phyloP scores from a whole-genome alignment of 2,329 filamentous ascomycete genomes.

The Pseudomassariella vexata region DNA sequence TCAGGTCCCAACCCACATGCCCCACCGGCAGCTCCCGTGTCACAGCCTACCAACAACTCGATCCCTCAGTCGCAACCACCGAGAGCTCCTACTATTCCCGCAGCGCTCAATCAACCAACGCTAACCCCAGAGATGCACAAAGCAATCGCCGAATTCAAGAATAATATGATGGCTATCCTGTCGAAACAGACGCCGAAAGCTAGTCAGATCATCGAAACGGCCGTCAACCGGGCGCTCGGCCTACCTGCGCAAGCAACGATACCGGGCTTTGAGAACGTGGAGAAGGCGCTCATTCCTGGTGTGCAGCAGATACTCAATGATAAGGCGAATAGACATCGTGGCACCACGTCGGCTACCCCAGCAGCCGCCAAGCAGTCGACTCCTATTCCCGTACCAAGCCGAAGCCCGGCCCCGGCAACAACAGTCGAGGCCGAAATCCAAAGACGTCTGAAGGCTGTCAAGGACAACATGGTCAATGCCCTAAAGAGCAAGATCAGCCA shows the following conservation, averaged over 20 bases:
- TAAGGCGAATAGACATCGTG: slow-evolving; percentile 17
- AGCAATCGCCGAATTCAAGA: slow-evolving; percentile 21
- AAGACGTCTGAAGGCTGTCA: slow-evolving; percentile 20
- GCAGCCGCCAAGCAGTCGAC: slow-evolving; percentile 11
- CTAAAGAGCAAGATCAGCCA: slow-evolving; percentile 22
- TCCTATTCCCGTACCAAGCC: slow-evolving; percentile 14
- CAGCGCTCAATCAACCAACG: no score
- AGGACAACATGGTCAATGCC: slow-evolving; percentile 22
- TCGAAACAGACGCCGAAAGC: slow-evolving; percentile 22
- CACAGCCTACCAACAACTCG: slow-evolving; percentile 10
- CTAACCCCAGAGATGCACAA: slow-evolving; percentile 22
- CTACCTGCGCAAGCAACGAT: slow-evolving; percentile 17
- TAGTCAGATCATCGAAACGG: slow-evolving; percentile 22
- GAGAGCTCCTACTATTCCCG: no score
- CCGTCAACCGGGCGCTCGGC: slow-evolving; percentile 22
- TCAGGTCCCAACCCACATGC: slow-evolving; percentile 12
- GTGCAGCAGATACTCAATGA: slow-evolving; percentile 23
- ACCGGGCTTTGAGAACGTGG: slow-evolving; percentile 20
- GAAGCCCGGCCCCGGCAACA: slow-evolving; percentile 16
- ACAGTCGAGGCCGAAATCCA: slow-evolving; percentile 22
- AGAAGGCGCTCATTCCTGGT: slow-evolving; percentile 20
- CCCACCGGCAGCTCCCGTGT: slow-evolving; percentile 11
- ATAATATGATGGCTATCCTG: slow-evolving; percentile 21
- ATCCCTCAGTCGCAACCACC: slow-evolving; percentile 3
- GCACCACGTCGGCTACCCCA: slow-evolving; percentile 15